A percentile compares a stretch with the other conserved stretches of the same genome.
phyloP scores from a whole-genome alignment of 345 rosid genomes.

The Murraya paniculata region DNA sequence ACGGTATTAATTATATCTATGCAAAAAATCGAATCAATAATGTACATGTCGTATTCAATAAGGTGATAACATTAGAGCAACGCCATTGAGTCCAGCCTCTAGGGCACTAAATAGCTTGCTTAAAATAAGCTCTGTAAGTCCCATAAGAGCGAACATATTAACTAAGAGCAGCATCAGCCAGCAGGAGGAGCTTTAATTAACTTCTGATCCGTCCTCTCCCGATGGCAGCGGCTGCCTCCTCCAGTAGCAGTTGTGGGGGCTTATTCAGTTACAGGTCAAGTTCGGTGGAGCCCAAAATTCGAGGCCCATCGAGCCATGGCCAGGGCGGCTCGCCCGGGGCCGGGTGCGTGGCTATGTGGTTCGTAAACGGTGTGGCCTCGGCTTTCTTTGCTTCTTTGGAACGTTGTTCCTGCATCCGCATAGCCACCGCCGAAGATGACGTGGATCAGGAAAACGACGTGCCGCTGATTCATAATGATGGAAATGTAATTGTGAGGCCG shows the following conservation, averaged over 20 bases:
- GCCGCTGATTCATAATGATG: conserved; percentile 53
- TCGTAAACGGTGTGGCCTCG: conserved; percentile 47
- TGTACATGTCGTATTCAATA: neutral
- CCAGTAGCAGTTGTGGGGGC: conserved; percentile 24
- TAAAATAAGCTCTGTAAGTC: too few species aligned
- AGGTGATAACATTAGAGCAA: neutral
- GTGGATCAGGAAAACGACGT: conserved; percentile 43
- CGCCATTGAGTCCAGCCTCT: too few species aligned
- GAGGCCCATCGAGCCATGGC: conserved; percentile 14
- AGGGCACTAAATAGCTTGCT: too few species aligned
- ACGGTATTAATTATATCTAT: neutral
- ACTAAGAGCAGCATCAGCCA: too few species aligned
- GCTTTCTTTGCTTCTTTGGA: conserved; percentile 66
- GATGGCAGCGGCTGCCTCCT: conserved; percentile 32
- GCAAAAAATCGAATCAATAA: too few species aligned
- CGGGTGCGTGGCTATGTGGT: conserved; percentile 61
- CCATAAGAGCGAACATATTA: too few species aligned
- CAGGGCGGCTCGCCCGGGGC: conserved; percentile 39
- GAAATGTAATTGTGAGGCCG: conserved; percentile 22
- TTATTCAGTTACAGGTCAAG: conserved; percentile 36
- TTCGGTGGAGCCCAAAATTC: conserved; percentile 24
- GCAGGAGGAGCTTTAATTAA: neutral
- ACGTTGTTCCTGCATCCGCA: conserved; percentile 60
- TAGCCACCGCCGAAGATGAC: conserved; percentile 49
- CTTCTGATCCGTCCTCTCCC: neutral